A percentile compares a stretch with the other conserved stretches of the same genome.
Conservation (phyloP, 306 rosid genomes). For the Glycine tomentella region DNA sequence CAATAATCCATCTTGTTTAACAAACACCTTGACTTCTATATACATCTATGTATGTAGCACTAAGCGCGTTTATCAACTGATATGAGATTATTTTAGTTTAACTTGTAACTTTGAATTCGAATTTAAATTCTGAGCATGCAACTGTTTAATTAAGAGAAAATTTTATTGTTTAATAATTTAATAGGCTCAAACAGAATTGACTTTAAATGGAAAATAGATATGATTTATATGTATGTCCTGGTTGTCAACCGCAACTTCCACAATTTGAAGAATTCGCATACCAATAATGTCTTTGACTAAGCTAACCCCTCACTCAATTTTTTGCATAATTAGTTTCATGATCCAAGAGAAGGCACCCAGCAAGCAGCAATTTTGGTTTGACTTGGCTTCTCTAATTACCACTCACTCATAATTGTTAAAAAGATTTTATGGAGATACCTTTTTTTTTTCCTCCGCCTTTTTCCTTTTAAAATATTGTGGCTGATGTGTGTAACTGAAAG, state of each 20-base stretch:
- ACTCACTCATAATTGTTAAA: conserved; percentile 28
- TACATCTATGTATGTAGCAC: not conserved
- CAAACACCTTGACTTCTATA: conserved; percentile 33
- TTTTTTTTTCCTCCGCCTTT: conserved; percentile 4
- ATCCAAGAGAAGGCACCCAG: conserved; percentile 31
- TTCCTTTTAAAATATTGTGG: conserved; percentile 29
- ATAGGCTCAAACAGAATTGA: no score
- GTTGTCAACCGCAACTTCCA: conserved; percentile 13
- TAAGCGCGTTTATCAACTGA: no score
- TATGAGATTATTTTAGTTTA: no score
- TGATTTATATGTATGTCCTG: not conserved
- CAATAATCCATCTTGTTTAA: conserved; percentile 22
- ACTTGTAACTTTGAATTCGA: no score
- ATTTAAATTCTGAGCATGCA: no score
- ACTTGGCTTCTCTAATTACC: conserved; percentile 55
- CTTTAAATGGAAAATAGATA: no score
- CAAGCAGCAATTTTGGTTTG: conserved; percentile 53
- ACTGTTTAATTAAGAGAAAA: no score
- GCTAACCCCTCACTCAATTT: not conserved
- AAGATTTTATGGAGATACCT: not conserved
- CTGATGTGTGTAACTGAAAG: conserved; percentile 48
- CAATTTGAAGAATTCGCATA: conserved; percentile 29
- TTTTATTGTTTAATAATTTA: no score
- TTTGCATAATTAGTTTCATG: conserved; percentile 2
- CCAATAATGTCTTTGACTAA: conserved; percentile 45